phyloP scores from a whole-genome alignment of 176 grass and related monocot genomes.

The Microstegium vimineum region DNA sequence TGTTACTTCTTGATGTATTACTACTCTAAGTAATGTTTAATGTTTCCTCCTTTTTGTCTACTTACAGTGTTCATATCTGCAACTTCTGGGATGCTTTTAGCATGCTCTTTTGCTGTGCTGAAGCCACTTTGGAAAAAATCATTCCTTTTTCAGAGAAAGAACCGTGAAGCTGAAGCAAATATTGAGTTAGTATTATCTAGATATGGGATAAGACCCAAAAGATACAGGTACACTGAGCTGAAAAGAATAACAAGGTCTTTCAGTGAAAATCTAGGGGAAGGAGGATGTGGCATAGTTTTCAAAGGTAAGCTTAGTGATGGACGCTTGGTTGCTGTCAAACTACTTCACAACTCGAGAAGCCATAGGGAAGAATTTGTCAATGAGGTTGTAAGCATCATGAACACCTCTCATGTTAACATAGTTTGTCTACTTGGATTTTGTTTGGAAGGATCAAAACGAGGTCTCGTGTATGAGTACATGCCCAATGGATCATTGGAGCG shows the following conservation, averaged over 20 bases:
- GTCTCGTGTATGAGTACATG: slow-evolving; percentile 45
- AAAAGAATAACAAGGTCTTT: slow-evolving; percentile 22
- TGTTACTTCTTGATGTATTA: neutral
- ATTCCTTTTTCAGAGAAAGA: neutral
- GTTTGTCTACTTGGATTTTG: slow-evolving; percentile 17
- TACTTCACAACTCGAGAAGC: neutral
- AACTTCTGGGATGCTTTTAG: neutral
- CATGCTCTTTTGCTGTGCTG: neutral
- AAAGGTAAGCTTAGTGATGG: slow-evolving; percentile 7
- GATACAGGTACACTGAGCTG: neutral
- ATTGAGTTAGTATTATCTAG: neutral
- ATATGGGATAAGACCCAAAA: slow-evolving; percentile 12
- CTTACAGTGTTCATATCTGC: neutral
- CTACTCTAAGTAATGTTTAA: neutral
- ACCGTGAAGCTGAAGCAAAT: neutral
- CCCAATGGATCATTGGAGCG: slow-evolving; percentile 55
- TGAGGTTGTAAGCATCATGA: slow-evolving; percentile 25
- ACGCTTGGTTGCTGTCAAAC: neutral
- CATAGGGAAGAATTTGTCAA: slow-evolving; percentile 1
- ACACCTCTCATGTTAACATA: slow-evolving; percentile 26
- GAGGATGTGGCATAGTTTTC: slow-evolving; percentile 10
- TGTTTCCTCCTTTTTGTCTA: neutral
- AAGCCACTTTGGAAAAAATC: neutral
- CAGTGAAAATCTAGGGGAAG: slow-evolving; percentile 11
- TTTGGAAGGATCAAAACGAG: slow-evolving; percentile 17